Conservation (phyloP, 2,329 filamentous ascomycete genomes). For the Byssochlamys sp. region DNA sequence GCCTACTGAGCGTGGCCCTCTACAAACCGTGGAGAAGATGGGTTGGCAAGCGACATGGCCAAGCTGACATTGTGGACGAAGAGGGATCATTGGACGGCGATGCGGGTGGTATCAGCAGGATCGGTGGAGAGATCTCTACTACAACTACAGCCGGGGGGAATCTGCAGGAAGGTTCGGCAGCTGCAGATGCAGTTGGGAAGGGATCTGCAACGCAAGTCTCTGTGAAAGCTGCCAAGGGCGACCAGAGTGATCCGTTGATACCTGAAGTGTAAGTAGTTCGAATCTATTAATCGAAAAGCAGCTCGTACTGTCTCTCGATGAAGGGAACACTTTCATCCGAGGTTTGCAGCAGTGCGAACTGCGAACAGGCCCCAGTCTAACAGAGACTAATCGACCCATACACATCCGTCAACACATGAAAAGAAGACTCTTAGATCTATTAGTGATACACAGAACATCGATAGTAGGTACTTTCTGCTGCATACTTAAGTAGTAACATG, state of each 20-base stretch:
- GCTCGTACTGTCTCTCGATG: not conserved
- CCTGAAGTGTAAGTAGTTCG: not conserved
- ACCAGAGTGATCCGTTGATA: constrained; percentile 10
- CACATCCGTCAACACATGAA: too few species aligned
- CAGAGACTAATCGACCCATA: too few species aligned
- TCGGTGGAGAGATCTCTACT: not conserved
- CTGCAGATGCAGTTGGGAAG: constrained; percentile 4
- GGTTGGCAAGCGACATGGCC: constrained; percentile 35
- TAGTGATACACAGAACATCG: too few species aligned
- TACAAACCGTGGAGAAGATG: constrained; percentile 71
- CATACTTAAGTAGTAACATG: too few species aligned
- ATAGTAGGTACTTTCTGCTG: too few species aligned
- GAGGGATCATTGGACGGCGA: constrained; percentile 17
- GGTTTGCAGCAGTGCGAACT: too few species aligned
- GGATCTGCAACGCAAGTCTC: constrained; percentile 7
- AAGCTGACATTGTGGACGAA: constrained; percentile 6
- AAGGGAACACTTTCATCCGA: not conserved
- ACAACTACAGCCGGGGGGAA: not conserved
- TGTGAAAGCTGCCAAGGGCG: constrained; percentile 9
- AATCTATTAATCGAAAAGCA: not conserved
- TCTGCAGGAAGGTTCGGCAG: not conserved
- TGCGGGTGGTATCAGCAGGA: not conserved
- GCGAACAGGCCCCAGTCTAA: too few species aligned
- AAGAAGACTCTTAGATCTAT: too few species aligned
- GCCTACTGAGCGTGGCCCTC: constrained; percentile 59